phyloP scores from a whole-genome alignment of 2,329 filamentous ascomycete species.

The Pseudocercospora cruenta region DNA sequence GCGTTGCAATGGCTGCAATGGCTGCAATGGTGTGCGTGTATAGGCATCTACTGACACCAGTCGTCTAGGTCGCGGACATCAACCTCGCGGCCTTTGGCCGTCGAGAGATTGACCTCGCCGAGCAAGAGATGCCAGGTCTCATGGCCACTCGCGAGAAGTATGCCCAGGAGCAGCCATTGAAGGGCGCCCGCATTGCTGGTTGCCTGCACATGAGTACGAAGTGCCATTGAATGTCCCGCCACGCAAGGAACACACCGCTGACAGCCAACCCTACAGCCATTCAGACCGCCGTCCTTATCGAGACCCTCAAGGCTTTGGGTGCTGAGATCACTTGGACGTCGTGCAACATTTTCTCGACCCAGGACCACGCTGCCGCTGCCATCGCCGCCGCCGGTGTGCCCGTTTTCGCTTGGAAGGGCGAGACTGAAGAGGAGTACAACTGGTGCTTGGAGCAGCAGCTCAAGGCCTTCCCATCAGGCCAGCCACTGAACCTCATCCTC shows the following conservation, averaged over 20 bases:
- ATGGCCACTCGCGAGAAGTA: constrained; percentile 95
- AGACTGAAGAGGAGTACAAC: constrained; percentile 99
- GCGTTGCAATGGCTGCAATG: constrained; percentile 1
- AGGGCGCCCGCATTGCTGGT: constrained; percentile 92
- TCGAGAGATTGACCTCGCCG: constrained; percentile 97
- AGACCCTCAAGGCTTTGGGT: constrained; percentile 91
- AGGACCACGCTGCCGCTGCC: constrained; percentile 96
- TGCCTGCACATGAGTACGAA: constrained; percentile 92
- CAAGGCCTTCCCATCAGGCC: constrained; percentile 90
- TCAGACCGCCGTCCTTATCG: constrained; percentile 98
- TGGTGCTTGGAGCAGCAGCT: constrained; percentile 99
- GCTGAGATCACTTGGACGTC: constrained; percentile 98
- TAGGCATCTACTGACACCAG: constrained; percentile 4
- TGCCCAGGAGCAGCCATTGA: constrained; percentile 87
- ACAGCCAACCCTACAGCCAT: constrained; percentile 63
- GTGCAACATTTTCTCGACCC: constrained; percentile 99
- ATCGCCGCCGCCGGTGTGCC: constrained; percentile 92
- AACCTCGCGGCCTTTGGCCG: constrained; percentile 96
- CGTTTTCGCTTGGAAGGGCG: constrained; percentile 82
- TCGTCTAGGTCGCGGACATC: constrained; percentile 78
- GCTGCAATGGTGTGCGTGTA: neutral
- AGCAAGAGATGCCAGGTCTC: constrained; percentile 91
- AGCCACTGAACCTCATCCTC: constrained; percentile 97
- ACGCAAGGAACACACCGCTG: constrained; percentile 14
- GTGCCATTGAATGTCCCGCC: neutral